phyloP scores from a whole-genome alignment of 148 eudicot genomes.

The Diospyros lotus region DNA sequence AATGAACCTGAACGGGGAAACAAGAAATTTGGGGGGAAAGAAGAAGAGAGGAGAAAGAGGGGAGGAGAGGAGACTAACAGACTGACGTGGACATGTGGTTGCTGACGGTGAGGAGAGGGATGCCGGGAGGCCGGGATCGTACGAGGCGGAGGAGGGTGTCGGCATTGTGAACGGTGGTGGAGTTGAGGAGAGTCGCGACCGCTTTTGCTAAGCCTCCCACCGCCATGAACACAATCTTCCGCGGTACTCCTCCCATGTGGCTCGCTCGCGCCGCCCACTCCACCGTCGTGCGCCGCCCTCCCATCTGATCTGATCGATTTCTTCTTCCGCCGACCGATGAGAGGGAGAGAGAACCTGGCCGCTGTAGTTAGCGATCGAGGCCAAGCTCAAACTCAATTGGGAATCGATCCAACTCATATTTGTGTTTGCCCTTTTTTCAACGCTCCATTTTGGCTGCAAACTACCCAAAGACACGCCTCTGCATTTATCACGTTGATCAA shows the following conservation, averaged over 20 bases:
- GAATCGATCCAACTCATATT: too few species aligned
- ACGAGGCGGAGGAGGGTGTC: slow-evolving; percentile 58
- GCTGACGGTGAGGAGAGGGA: slow-evolving; percentile 92
- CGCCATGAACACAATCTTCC: slow-evolving; percentile 39
- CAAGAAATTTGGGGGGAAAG: too few species aligned
- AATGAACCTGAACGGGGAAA: too few species aligned
- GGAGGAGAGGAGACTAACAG: slow-evolving; percentile 17
- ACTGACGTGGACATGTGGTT: slow-evolving; percentile 96
- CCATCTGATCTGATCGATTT: not conserved
- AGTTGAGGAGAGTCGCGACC: slow-evolving; percentile 53
- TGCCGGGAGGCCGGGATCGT: slow-evolving; percentile 60
- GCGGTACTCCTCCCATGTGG: slow-evolving; percentile 74
- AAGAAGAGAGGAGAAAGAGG: too few species aligned
- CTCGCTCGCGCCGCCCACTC: slow-evolving; percentile 75
- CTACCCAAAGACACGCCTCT: too few species aligned
- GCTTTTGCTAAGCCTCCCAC: slow-evolving; percentile 62
- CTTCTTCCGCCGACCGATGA: too few species aligned
- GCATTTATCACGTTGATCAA: too few species aligned
- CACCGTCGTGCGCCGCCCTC: slow-evolving; percentile 36
- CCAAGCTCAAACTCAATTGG: too few species aligned
- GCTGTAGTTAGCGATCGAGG: too few species aligned
- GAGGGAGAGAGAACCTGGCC: too few species aligned
- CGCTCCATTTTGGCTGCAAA: too few species aligned
- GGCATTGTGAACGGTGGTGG: slow-evolving; percentile 65
- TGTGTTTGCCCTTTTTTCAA: too few species aligned